Conservation (phyloP, 352 stramenopile species). For the Globisporangium abappressorium region DNA sequence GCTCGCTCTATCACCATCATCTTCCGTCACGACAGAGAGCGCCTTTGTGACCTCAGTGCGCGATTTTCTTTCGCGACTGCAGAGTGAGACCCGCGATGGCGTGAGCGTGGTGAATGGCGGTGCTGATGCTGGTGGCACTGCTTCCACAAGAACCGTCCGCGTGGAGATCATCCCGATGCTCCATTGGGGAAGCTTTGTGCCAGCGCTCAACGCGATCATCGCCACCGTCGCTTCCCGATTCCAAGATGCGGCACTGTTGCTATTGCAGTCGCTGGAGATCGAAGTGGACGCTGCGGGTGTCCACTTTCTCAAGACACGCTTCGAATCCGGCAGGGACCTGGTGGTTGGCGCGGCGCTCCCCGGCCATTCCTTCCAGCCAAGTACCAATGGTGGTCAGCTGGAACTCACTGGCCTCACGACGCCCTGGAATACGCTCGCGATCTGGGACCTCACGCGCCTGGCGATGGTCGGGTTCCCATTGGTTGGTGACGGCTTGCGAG, state of each 20-base stretch:
- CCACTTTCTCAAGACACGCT: slow-evolving; percentile 47
- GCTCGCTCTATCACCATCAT: not conserved
- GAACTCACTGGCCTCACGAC: slow-evolving; percentile 86
- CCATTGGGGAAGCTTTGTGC: slow-evolving; percentile 94
- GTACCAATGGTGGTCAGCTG: slow-evolving; percentile 13
- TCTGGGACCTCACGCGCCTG: slow-evolving; percentile 92
- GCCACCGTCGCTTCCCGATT: slow-evolving; percentile 60
- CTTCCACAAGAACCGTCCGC: slow-evolving; percentile 8
- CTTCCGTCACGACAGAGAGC: slow-evolving; percentile 4
- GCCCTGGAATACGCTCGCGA: slow-evolving; percentile 95
- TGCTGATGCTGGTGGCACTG: not conserved
- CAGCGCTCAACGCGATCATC: slow-evolving; percentile 93
- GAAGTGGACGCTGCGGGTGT: slow-evolving; percentile 53
- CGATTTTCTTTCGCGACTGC: slow-evolving; percentile 36
- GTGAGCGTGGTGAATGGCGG: not conserved
- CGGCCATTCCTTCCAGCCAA: slow-evolving; percentile 62
- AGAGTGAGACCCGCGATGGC: slow-evolving; percentile 20
- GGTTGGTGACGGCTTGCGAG: slow-evolving; percentile 82
- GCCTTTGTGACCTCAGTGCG: slow-evolving; percentile 41
- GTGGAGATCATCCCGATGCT: slow-evolving; percentile 88
- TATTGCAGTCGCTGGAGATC: slow-evolving; percentile 93
- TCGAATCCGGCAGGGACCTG: slow-evolving; percentile 73
- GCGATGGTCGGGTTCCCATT: slow-evolving; percentile 89
- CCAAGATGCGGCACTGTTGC: slow-evolving; percentile 44
- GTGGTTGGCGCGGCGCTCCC: slow-evolving; percentile 90